Conservation (phyloP, 441 rosid species). For the Daphne laureola region DNA sequence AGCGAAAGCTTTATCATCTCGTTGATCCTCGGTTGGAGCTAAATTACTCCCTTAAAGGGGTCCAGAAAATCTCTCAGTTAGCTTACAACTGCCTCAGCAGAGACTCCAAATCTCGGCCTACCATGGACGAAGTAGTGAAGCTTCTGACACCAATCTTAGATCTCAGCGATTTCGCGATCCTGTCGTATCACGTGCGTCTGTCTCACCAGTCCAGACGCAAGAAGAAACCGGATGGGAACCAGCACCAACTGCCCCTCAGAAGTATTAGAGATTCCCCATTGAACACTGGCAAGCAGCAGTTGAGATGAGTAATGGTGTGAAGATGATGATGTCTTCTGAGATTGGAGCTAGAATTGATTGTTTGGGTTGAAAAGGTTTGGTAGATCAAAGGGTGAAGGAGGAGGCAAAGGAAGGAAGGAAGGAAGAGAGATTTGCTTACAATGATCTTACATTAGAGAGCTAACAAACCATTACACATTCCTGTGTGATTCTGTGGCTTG, state of each 20-base stretch:
- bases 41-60: slow-evolving; percentile 65
- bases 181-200: slow-evolving; percentile 41
- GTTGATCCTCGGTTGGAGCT: slow-evolving; percentile 49
- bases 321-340: slow-evolving; percentile 20
- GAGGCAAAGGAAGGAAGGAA: slow-evolving; percentile 8
- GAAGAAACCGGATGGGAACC: slow-evolving; percentile 44
- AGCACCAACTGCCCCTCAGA: slow-evolving; percentile 24
- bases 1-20: slow-evolving; percentile 35
- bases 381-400: slow-evolving; percentile 15
- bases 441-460: slow-evolving; percentile 27
- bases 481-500: slow-evolving; percentile 20
- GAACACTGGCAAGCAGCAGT: slow-evolving; percentile 45
- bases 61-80: slow-evolving; percentile 58
- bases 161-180: slow-evolving; percentile 53
- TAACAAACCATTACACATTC: slow-evolving; percentile 20
- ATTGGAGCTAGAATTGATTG: slow-evolving; percentile 23
- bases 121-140: slow-evolving; percentile 65
- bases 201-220: slow-evolving; percentile 62
- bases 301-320: slow-evolving; percentile 26
- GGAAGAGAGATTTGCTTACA: slow-evolving; percentile 14
- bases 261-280: slow-evolving; percentile 45
- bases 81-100: slow-evolving; percentile 53
- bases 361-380: slow-evolving; percentile 23
- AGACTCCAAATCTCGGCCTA: slow-evolving; percentile 61
- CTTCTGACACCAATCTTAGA: slow-evolving; percentile 55